Percentiles rank a stretch among this genome's conserved stretches.
phyloP scores from a whole-genome alignment of 2,329 filamentous ascomycete species.

The Claviceps arundinis region DNA sequence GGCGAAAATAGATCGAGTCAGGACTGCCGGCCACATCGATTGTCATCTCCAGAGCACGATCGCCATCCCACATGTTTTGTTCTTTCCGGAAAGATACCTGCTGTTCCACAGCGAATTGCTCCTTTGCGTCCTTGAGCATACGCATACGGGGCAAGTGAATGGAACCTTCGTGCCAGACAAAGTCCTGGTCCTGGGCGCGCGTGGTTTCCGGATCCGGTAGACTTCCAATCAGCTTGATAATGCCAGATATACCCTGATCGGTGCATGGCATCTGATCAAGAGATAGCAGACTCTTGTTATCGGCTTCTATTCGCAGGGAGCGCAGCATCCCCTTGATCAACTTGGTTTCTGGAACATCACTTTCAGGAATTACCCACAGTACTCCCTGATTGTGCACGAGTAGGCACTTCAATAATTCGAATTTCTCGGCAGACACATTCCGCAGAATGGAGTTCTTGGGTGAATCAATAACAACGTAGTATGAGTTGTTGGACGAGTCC shows the following conservation, averaged over 20 bases:
- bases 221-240: conserved; percentile 2
- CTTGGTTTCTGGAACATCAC: conserved; percentile 2
- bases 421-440: conserved; percentile 1
- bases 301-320: conserved; percentile 5
- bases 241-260: neutral
- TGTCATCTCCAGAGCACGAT: conserved; percentile 13
- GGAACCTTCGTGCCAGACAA: conserved; percentile 6
- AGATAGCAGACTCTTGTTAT: conserved; percentile 1
- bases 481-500: neutral
- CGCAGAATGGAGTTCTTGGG: neutral
- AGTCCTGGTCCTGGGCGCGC: conserved; percentile 6
- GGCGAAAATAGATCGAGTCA: conserved; percentile 13
- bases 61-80: conserved; percentile 11
- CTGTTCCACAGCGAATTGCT: conserved; percentile 5
- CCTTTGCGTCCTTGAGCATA: conserved; percentile 1
- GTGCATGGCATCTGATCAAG: conserved; percentile 4
- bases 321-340: conserved; percentile 7
- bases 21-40: conserved; percentile 12
- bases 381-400: conserved; percentile 4
- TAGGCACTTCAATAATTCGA: conserved; percentile 4
- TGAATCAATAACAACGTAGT: conserved; percentile 4
- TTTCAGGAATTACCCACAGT: conserved; percentile 7
- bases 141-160: conserved; percentile 8
- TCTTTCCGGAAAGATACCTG: conserved; percentile 9
- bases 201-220: neutral